Evolutionary conservation across 176 grass and related monocot genomes (phyloP), one percentile per base, ranked within the genome.

Genomic region (Luzula sylvatica): DNA sequence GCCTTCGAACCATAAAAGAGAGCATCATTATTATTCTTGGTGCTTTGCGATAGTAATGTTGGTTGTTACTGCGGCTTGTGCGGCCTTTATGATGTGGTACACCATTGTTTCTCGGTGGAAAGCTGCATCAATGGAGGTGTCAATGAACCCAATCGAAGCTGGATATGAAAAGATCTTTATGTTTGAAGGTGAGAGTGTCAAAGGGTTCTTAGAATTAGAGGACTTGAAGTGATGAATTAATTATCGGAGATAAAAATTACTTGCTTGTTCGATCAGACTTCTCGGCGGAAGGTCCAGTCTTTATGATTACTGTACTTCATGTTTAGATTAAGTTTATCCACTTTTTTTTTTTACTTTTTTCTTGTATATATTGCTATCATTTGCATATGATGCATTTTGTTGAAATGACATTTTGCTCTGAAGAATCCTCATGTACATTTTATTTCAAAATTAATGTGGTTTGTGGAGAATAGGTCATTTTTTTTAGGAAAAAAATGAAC

Each of bases 171-270:
- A 64, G 24, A 64, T 64, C 2, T 50, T 64, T 22, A 50, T 64
- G 25, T 45, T 64, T 64, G 60, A 64, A 64, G 60, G 60, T 11
- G 25, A 47, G 25, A 47, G 30, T 64, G 43, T 26, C 3, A 21
- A 50, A 12, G 60, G 60, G 2, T 49, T 26, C 42, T 64, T 64
- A 26, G 60, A 64, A 47, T 50, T 64, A 64, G 60, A 64, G 43
- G 60, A 64, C 25, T 29, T 64, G 0, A 15, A 38, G 11, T 64
- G 43, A 64, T n/a, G n/a, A n/a, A n/a, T n/a, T n/a, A n/a, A n/a
- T n/a, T n/a, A n/a, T n/a, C n/a, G n/a, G n/a, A n/a, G n/a, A n/a
- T n/a, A n/a, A n/a, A n/a, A n/a, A n/a, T n/a, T n/a, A n/a, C n/a
- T n/a, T n/a, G n/a, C n/a, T n/a, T n/a, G n/a, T n/a, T n/a, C n/a